Percentiles rank a stretch among this genome's conserved stretches.
These are phyloP conservation scores for Penicillium sp. DNA, from an alignment of 2,329 filamentous ascomycete genomes.

Conservation along the genomic window DNA sequence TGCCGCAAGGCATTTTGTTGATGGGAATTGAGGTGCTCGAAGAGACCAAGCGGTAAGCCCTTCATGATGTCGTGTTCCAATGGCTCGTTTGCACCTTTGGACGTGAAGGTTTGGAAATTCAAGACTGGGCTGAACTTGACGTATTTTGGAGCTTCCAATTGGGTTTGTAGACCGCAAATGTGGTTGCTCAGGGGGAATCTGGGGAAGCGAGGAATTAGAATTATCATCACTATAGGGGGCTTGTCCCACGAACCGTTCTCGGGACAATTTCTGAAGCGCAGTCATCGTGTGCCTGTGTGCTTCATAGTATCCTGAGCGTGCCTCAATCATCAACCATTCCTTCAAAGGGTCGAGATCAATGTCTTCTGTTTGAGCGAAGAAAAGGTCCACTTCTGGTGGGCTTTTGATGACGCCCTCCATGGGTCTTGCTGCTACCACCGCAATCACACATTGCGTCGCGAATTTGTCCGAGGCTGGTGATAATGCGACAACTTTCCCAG, in stretches of 20 bases:
- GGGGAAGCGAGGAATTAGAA: conserved; percentile 4
- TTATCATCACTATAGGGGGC: conserved; percentile 1
- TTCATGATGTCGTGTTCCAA: conserved; percentile 49
- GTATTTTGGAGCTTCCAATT: conserved; percentile 49
- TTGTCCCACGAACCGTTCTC: conserved; percentile 42
- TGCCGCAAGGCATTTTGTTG: conserved; percentile 63
- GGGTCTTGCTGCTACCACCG: conserved; percentile 64
- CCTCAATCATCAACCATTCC: conserved; percentile 74
- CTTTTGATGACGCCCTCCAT: conserved; percentile 57
- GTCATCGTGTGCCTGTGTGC: conserved; percentile 65
- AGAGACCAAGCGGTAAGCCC: conserved; percentile 46
- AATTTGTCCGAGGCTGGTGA: conserved; percentile 56
- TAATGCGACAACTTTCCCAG: conserved; percentile 51
- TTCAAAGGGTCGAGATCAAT: conserved; percentile 61
- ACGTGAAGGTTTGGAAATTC: conserved; percentile 46
- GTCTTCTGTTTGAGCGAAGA: conserved; percentile 58
- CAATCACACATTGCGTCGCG: conserved; percentile 59
- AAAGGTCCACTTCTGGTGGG: conserved; percentile 69
- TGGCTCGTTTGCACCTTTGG: conserved; percentile 28
- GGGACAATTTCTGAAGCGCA: conserved; percentile 61
- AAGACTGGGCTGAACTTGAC: conserved; percentile 45
- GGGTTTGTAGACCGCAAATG: conserved; percentile 33
- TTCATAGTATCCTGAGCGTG: conserved; percentile 69
- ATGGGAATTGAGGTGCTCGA: conserved; percentile 57
- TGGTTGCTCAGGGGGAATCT: conserved; percentile 44